phyloP scores from a whole-genome alignment of 768 basidiomycete species.

The Macrolepiota albuminosa region DNA sequence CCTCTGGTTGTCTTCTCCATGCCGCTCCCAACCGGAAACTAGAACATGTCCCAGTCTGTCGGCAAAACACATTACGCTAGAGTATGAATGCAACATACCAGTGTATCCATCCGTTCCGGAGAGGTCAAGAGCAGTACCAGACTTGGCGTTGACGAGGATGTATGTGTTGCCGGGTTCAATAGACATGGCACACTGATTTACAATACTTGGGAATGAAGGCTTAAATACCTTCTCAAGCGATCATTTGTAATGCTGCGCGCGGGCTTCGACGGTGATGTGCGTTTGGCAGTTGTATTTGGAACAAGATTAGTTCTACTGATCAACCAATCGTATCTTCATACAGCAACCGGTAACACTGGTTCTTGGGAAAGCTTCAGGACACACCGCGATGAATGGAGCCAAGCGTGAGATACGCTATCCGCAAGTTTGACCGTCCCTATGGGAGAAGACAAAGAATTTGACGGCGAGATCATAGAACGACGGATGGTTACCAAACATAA shows the following conservation, averaged over 20 bases:
- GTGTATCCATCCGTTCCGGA: slow-evolving; percentile 39
- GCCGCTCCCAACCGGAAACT: slow-evolving; percentile 37
- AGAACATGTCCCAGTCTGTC: not conserved
- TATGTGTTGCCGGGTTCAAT: slow-evolving; percentile 12
- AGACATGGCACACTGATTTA: slow-evolving; percentile 11
- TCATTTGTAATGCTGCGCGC: not conserved
- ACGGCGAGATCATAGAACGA: not conserved
- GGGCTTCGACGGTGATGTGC: no score
- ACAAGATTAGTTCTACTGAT: not conserved
- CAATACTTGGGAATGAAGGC: not conserved
- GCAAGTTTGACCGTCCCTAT: not conserved
- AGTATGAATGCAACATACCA: slow-evolving; percentile 17
- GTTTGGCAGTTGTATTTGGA: not conserved
- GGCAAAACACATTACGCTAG: not conserved
- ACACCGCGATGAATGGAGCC: not conserved
- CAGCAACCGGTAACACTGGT: not conserved
- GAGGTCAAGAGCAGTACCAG: slow-evolving; percentile 39
- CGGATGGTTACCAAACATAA: no score
- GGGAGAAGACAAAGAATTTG: not conserved
- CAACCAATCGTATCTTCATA: slow-evolving; percentile 5
- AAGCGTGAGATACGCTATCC: not conserved
- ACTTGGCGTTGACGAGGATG: slow-evolving; percentile 25
- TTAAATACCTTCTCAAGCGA: not conserved
- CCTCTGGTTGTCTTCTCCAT: slow-evolving; percentile 39
- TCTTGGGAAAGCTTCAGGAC: not conserved